Evolutionary conservation across 257 asterid species (phyloP), one percentile per base, ranked within the genome.

Genomic region (Nicotiana tabacum): DNA sequence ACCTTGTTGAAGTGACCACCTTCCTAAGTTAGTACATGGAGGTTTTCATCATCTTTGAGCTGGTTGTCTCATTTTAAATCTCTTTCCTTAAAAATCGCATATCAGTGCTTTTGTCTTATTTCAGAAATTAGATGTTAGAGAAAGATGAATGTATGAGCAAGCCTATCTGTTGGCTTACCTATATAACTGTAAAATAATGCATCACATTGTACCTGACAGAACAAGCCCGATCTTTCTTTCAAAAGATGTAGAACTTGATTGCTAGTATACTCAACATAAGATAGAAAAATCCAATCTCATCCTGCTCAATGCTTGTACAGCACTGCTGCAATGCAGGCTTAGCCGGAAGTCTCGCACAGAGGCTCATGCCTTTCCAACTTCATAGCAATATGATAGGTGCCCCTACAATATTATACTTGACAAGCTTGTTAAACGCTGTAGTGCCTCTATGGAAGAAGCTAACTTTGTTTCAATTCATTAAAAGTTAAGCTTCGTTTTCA

Each of bases 361-460:
- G 46, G 24, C 2, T 46, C 24, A 48, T 24, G 13, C 39, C 39
- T 46, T 74, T 24, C 15, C 55, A 46, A 46, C 27, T 46, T 46
- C 15, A 48, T 74, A 74, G 64, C 29, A 29, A 51, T 51, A 27
- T 76, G 64, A 27, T 51, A 51, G 80, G 62, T 74, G 24, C 15
- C 53, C 80, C 64, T 51, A 76, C 46, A 51, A 27, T 27, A 6
- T 76, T 76, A 51, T 76, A 48, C 29, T 46, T 51, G 64, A 29
- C 0, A 37, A 76, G 27, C 64, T 76, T 76, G 61, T 76, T 27
- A 76, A 15, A 74, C 8, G 27, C 80, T 48, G 64, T n/a, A 27
- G 46, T 15, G 46, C 80, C 80, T 76, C 64, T 76, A 76, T 48
- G 64, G 64, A 76, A 51, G 80, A 76, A 76, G 43, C 15, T 76